Evolutionary conservation across 805 yeast genomes (phyloP).

Genomic region (Schwanniomyces sp.): DNA sequence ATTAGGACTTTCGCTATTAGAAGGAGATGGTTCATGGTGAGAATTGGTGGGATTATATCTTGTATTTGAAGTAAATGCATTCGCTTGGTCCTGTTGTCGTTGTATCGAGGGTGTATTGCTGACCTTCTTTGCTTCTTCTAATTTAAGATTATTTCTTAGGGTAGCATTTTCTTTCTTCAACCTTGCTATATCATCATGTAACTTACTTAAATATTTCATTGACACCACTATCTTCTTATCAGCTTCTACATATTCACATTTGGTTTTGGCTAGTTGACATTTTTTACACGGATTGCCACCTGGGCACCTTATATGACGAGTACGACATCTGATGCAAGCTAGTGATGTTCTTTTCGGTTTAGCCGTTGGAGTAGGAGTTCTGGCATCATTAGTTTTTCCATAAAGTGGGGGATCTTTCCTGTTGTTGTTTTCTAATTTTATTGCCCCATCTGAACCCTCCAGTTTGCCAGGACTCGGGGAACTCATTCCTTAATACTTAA

Average conservation of each 20-base stretch:
- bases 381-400: background rate
- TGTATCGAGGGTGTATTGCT: constrained; percentile 2
- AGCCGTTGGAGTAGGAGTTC: background rate
- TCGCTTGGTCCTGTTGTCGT: constrained; percentile 1
- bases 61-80: constrained; percentile 13
- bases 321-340: constrained; percentile 66
- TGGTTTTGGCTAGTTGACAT: constrained; percentile 53
- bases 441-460: background rate
- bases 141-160: constrained; percentile 46
- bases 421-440: background rate
- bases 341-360: constrained; percentile 33
- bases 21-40: constrained; percentile 7
- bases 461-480: background rate
- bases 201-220: constrained; percentile 61
- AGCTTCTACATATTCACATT: constrained; percentile 71
- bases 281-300: constrained; percentile 74
- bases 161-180: constrained; percentile 66
- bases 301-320: constrained; percentile 73
- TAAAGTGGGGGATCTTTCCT: background rate
- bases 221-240: constrained; percentile 74
- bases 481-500: background rate
- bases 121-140: constrained; percentile 15
- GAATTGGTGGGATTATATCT: constrained; percentile 11
- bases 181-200: constrained; percentile 66
- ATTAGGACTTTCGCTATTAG: background rate